Conservation (phyloP, 192 early-diverging fungal genomes). For the Coemansia biformis region DNA sequence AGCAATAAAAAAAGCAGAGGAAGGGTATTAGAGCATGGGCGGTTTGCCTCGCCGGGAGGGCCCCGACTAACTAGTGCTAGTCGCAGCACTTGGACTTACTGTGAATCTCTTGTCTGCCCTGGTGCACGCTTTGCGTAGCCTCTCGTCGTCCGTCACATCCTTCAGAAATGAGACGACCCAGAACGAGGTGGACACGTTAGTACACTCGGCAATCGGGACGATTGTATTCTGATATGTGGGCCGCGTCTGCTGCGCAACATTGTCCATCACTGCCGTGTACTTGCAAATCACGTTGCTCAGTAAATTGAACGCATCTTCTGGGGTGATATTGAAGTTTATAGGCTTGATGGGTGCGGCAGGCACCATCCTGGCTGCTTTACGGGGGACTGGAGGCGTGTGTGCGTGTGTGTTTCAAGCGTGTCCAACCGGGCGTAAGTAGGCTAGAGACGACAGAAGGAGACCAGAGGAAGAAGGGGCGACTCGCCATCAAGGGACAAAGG, state of each 20-base stretch:
- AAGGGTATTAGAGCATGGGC: background rate
- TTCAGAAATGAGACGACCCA: conserved; percentile 4
- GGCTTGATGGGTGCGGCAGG: too few species aligned
- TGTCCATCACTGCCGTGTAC: conserved; percentile 9
- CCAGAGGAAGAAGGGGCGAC: too few species aligned
- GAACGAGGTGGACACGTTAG: conserved; percentile 11
- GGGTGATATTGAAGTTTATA: background rate
- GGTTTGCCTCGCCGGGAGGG: too few species aligned
- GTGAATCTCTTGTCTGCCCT: conserved; percentile 50
- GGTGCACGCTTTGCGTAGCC: conserved; percentile 55
- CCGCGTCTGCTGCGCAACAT: conserved; percentile 13
- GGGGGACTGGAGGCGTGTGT: too few species aligned
- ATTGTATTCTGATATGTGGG: conserved; percentile 29
- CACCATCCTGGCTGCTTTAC: too few species aligned
- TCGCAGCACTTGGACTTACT: too few species aligned
- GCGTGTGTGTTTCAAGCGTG: too few species aligned
- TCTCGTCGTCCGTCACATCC: conserved; percentile 38
- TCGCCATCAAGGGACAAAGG: too few species aligned
- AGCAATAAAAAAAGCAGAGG: conserved; percentile 12
- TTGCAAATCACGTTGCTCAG: background rate
- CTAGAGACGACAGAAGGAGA: too few species aligned
- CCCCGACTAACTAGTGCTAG: too few species aligned
- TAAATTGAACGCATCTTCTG: background rate
- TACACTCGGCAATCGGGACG: conserved; percentile 15
- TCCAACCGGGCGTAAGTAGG: too few species aligned